Base-by-base conservation (phyloP, 176 grass and related monocot genomes). In the Urochloa ruziziensis region DNA sequence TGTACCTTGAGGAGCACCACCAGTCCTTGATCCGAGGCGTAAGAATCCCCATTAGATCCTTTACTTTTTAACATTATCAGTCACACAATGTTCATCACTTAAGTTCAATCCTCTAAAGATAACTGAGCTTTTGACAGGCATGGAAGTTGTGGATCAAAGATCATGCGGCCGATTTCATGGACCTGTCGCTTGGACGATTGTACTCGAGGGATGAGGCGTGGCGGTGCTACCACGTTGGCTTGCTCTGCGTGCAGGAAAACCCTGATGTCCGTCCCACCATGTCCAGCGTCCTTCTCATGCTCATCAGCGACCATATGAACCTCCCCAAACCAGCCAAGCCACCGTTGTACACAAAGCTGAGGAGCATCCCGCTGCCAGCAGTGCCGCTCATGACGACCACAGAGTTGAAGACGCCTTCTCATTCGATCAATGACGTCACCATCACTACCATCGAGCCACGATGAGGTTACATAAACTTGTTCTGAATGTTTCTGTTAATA, bases 211-310 rank as follows among this genome's bases (percentile, higher is more conserved):
- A 56, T 9, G 96, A 98, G 89, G 91, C 84, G 4, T 82, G 74
- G 84, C 85, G 88, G 34, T 98, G 89, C 86, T 84, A 80, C 79
- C 91, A 95, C 51, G 75, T 98, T 10, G 96, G 86, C 10, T 61
- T 98, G 15, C 87, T 95, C 1, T 98, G 96, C 53, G 87, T 95
- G 75, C 93, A 98, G 81, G 91, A 91, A 68, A 64, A 90, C 76
- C 75, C 89, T 10, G 91, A 95, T 17, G 82, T 88, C 13, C 91
- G 96, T 10, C 96, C 93, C 0, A 91, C 86, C 67, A 98, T 98
- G 91, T 98, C 93, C 39, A 84, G 4, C 16, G 96, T 90, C 10
- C 52, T 93, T 47, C 87, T 93, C 54, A 93, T 93, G 89, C 75
- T 98, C 46, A 90, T 86, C 62, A 95, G 91, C 74, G 93, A 98